A percentile compares a stretch with the other conserved stretches of the same genome.
Evolutionary conservation across 768 basidiomycete species (phyloP).

Genomic region (Trametes cinnabarina): DNA sequence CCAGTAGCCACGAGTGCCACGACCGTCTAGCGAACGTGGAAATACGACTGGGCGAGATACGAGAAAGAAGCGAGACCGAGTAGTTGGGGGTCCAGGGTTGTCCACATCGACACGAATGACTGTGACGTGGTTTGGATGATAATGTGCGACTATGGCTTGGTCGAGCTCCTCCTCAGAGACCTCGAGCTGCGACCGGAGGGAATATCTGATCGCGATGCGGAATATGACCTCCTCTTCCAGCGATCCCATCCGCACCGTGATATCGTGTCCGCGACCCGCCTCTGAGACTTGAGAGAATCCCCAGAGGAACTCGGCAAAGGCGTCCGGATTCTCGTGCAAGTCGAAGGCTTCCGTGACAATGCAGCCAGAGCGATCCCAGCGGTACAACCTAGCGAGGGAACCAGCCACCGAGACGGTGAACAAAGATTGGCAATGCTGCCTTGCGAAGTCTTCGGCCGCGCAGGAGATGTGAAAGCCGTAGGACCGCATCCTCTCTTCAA

Average conservation of each 20-base stretch:
- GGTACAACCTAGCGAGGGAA: slow-evolving; percentile 29
- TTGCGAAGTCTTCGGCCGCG: slow-evolving; percentile 8
- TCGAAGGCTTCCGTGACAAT: slow-evolving; percentile 32
- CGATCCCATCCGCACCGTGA: neutral
- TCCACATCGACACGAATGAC: neutral
- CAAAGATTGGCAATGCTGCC: slow-evolving; percentile 29
- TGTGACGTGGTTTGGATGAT: neutral
- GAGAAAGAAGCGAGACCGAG: neutral
- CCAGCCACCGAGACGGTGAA: slow-evolving; percentile 32
- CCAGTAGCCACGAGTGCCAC: slow-evolving; percentile 12
- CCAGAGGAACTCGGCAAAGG: slow-evolving; percentile 32
- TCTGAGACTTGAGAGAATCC: slow-evolving; percentile 23
- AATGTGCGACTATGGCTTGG: slow-evolving; percentile 3
- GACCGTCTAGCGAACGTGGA: neutral
- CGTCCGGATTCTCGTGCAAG: slow-evolving; percentile 16
- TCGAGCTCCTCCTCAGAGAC: neutral
- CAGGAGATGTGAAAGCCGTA: neutral
- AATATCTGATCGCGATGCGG: neutral
- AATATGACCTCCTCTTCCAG: slow-evolving; percentile 1
- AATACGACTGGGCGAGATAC: slow-evolving; percentile 6
- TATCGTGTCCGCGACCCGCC: slow-evolving; percentile 27
- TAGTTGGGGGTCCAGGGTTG: too few relatives aligned
- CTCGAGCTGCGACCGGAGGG: neutral
- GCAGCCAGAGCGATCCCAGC: slow-evolving; percentile 33
- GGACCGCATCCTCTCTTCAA: neutral